These are phyloP conservation scores for Agaricus sinodeliciosus DNA, from an alignment of 768 basidiomycete species.

Conservation along the genomic window DNA sequence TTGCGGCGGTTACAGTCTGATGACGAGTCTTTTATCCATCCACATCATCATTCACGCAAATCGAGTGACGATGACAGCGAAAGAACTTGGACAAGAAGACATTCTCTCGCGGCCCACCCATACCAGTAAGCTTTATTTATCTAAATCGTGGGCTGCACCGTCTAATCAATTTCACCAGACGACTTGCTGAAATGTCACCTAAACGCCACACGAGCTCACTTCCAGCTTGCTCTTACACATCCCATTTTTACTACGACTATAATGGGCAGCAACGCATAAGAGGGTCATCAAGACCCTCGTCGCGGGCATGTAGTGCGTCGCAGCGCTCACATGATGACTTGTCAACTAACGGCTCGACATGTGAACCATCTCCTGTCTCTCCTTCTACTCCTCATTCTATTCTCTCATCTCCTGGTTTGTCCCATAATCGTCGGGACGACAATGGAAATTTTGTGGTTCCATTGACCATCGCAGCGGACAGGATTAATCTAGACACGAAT, in stretches of 20 bases:
- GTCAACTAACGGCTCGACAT: slow-evolving; percentile 39
- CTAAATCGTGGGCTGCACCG: neutral
- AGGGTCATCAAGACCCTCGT: slow-evolving; percentile 6
- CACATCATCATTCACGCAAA: slow-evolving; percentile 16
- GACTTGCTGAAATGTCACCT: slow-evolving; percentile 20
- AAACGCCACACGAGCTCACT: slow-evolving; percentile 15
- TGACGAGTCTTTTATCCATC: slow-evolving; percentile 25
- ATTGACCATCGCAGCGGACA: slow-evolving; percentile 8
- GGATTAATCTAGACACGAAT: slow-evolving; percentile 5
- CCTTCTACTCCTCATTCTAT: slow-evolving; percentile 49
- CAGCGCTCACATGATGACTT: slow-evolving; percentile 24
- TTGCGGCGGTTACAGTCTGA: slow-evolving; percentile 55
- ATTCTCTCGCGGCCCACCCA: slow-evolving; percentile 35
- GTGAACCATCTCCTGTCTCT: slow-evolving; percentile 47
- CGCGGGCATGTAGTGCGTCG: slow-evolving; percentile 10
- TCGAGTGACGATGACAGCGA: slow-evolving; percentile 20
- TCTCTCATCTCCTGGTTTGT: slow-evolving; percentile 15
- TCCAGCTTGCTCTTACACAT: slow-evolving; percentile 25
- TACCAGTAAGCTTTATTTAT: slow-evolving; percentile 14
- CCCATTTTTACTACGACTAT: slow-evolving; percentile 19
- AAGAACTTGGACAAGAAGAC: slow-evolving; percentile 31
- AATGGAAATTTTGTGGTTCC: slow-evolving; percentile 1
- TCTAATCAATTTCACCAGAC: slow-evolving; percentile 14
- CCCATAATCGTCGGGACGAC: slow-evolving; percentile 7
- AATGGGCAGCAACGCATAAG: neutral